phyloP scores from a whole-genome alignment of 768 basidiomycete genomes.

The Tulasnella sp. region DNA sequence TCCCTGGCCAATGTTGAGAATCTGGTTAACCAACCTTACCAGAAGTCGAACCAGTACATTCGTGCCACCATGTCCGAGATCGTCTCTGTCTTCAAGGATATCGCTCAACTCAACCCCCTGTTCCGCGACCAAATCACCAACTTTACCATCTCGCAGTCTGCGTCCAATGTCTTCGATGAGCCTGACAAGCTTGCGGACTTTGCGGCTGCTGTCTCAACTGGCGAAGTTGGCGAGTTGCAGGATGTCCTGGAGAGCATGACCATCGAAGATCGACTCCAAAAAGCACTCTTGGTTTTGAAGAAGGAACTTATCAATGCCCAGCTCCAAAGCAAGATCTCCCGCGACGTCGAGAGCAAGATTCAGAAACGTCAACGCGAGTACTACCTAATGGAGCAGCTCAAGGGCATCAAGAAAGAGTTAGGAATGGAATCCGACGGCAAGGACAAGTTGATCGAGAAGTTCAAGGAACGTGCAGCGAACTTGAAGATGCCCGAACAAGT shows the following conservation, averaged over 20 bases:
- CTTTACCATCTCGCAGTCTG: slow-evolving; percentile 88
- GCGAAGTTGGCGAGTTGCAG: slow-evolving; percentile 89
- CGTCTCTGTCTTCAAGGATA: slow-evolving; percentile 96
- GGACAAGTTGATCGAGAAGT: slow-evolving; percentile 89
- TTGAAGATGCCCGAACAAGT: slow-evolving; percentile 88
- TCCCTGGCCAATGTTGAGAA: slow-evolving; percentile 90
- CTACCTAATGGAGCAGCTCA: slow-evolving; percentile 94
- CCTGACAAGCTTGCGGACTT: slow-evolving; percentile 97
- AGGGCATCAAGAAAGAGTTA: slow-evolving; percentile 92
- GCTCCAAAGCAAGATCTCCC: slow-evolving; percentile 83
- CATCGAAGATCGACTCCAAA: slow-evolving; percentile 84
- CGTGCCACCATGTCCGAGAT: slow-evolving; percentile 96
- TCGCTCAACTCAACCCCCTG: slow-evolving; percentile 91
- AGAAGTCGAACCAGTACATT: slow-evolving; percentile 91
- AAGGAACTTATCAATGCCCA: slow-evolving; percentile 98
- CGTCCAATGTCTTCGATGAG: slow-evolving; percentile 92
- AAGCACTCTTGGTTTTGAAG: slow-evolving; percentile 88
- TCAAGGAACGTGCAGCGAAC: slow-evolving; percentile 73
- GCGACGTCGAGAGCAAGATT: slow-evolving; percentile 92
- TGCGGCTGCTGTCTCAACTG: slow-evolving; percentile 89
- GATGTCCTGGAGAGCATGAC: slow-evolving; percentile 83
- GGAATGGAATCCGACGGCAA: slow-evolving; percentile 95
- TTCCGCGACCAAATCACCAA: slow-evolving; percentile 98
- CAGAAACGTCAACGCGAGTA: slow-evolving; percentile 92
- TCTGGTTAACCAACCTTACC: slow-evolving; percentile 71